Conservation (phyloP, 164 flowering plant genomes). For the Euptelea pleiosperma region DNA sequence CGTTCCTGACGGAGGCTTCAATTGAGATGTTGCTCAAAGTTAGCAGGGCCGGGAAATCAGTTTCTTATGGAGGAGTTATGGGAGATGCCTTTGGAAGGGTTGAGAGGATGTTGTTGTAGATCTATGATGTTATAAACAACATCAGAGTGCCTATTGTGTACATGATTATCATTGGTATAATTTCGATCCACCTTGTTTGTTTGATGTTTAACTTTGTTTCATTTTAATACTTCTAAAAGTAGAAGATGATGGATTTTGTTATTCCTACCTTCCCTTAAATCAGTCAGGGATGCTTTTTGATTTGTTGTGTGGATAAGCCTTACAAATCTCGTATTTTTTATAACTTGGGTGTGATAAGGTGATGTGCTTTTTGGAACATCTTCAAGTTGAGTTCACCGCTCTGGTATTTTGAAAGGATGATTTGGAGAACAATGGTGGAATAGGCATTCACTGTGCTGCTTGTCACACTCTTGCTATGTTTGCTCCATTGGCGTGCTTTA, state of each 20-base stretch:
- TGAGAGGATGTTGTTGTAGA: constrained; percentile 69
- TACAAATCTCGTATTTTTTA: neutral
- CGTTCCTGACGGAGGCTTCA: constrained; percentile 66
- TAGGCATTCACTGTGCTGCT: constrained; percentile 67
- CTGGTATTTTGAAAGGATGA: constrained; percentile 89
- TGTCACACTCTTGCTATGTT: constrained; percentile 62
- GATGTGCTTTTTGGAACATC: constrained; percentile 92
- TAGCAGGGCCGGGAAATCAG: constrained; percentile 63
- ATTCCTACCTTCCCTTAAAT: neutral
- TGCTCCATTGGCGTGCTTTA: constrained; percentile 74
- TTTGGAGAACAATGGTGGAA: constrained; percentile 96
- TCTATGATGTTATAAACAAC: constrained; percentile 71
- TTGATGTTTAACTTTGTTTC: neutral
- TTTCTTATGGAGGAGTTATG: constrained; percentile 87
- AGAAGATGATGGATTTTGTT: neutral
- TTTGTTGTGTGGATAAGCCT: too few species aligned
- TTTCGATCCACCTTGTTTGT: neutral
- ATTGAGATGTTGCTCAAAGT: constrained; percentile 68
- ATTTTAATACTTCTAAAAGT: neutral
- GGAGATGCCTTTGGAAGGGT: constrained; percentile 79
- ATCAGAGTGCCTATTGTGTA: constrained; percentile 84
- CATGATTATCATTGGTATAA: constrained; percentile 92
- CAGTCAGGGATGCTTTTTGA: too few species aligned
- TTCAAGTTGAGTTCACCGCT: constrained; percentile 69
- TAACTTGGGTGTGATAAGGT: constrained; percentile 36